Evolutionary conservation across 2,329 filamentous ascomycete genomes (phyloP), one percentile per base, ranked within the genome.

Genomic region (Pseudogymnoascus sp.): DNA sequence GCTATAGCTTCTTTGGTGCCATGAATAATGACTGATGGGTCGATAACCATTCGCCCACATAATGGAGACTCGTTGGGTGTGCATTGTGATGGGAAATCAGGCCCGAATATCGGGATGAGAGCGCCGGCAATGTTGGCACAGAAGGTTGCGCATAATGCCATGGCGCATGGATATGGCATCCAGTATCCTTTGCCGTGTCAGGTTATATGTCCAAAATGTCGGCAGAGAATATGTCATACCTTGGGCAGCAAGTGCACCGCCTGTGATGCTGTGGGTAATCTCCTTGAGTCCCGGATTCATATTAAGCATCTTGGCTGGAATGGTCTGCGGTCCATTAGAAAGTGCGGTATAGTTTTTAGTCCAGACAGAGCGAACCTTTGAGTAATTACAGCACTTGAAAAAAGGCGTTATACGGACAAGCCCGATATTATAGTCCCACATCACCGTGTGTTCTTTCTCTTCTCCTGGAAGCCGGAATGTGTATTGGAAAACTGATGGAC

Each of bases 351-450:
- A 60, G 26, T 31, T 60, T 62, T 33, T 8, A 11, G 7, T 17
- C 15, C 59, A 60, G 8, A 61, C 26, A 2, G 35, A 38, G 70
- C 79, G 72, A 74, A 92, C 93, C 86, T 99, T 99, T 67, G 88
- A 83, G 72, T 93, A 93, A 67, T 88, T 87, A 73, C 87, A 88
- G 68, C 90, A 92, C 75, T 96, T 96, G 82, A 97, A 97, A 73
- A 97, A 90, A 28, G 92, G 89, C 1, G 93, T 97, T 76, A 96
- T 96, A 66, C 93, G 87, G 66, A 97, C 93, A 31, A 97, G 86
- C 8, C 95, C 95, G 66, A 93, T 86, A 70, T 96, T 93, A 78
- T 97, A 97, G 75, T 99, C 95, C 95, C 95, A 99, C 85, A 97
- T 92, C 65, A 97, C 87, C 0, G 84, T 85, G 74, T 89, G 93